Evolutionary conservation across 1,139 yeast species (phyloP), one percentile per base, ranked within the genome.

Genomic region (Scheffersomyces parashehatae): DNA sequence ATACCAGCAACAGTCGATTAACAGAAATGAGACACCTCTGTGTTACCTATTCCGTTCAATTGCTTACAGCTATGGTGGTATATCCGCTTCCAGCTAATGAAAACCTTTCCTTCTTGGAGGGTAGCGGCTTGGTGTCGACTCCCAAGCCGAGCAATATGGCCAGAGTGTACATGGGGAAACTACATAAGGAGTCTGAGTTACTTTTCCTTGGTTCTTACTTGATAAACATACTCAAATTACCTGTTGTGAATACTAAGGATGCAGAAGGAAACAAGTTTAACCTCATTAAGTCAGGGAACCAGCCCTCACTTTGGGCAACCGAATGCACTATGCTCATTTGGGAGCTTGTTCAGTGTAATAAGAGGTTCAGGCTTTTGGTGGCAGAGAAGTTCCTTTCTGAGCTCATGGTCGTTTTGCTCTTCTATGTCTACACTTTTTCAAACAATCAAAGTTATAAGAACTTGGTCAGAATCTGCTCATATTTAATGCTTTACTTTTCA

Each of bases 281-380:
- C 9, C 39, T 61, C 12, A 48, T 40, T 29, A 51, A 50, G 32
- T 9, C 44, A 4, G 35, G 43, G 9, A 39, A 31, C 3, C 64
- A 62, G 9, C 70, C 83, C 1, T 73, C 83, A 0, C 53, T 73
- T 1, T 76, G 86, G 81, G 61, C 80, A 3, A 60, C 67, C 3
- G 93, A 87, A 54, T 59, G 79, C 16, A 60, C 81, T 3, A 75
- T 86, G 63, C 59, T 91, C 7, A 57, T 86, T 15, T 88, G 96
- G 88, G 96, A 88, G 56, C 64, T 89, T 40, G 67, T 81, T 33
- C 95, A 88, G 59, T 83, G 90, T 53, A 91, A 91, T 62, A 70
- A 68, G 44, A 57, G 58, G 29, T 82, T 83, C 53, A 75, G 75
- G 48, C 58, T 66, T 7, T 67, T 77, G 43, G 67, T 86, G 29